These are phyloP conservation scores for Pugionium cornutum DNA, from an alignment of 345 rosid species.

Conservation along the genomic window DNA sequence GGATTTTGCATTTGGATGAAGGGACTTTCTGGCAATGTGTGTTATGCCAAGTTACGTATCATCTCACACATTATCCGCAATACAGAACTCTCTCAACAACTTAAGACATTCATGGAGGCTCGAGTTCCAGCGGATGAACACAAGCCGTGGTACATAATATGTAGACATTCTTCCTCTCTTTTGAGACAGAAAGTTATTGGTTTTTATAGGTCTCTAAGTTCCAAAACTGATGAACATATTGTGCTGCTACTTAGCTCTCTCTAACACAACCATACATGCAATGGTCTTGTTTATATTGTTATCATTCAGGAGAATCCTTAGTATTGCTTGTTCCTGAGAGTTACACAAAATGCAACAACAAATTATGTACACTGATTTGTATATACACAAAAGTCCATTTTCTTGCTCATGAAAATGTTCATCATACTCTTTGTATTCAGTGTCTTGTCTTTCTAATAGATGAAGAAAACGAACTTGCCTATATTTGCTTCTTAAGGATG, in stretches of 20 bases:
- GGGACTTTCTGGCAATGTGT: conserved; percentile 25
- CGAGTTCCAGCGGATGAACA: conserved; percentile 18
- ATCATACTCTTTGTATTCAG: neutral
- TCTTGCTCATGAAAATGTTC: conserved; percentile 4
- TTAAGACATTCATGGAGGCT: conserved; percentile 10
- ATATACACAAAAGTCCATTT: conserved; percentile 16
- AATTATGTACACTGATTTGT: conserved; percentile 26
- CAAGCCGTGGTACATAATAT: conserved; percentile 36
- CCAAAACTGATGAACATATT: conserved; percentile 10
- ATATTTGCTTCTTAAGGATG: neutral
- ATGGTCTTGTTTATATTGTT: conserved; percentile 25
- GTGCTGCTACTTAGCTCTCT: conserved; percentile 20
- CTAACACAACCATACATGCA: conserved; percentile 29
- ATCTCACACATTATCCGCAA: conserved; percentile 22
- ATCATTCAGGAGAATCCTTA: conserved; percentile 16
- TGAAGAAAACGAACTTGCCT: neutral
- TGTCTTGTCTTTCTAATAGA: neutral
- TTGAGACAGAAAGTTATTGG: conserved; percentile 17
- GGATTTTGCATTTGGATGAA: neutral
- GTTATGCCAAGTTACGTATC: conserved; percentile 12
- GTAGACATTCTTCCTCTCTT: conserved; percentile 24
- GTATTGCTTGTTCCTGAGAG: conserved; percentile 16
- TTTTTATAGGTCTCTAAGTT: conserved; percentile 25
- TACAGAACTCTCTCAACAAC: conserved; percentile 24
- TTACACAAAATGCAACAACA: conserved; percentile 1